These are phyloP conservation scores for Selenicereus undatus DNA, from an alignment of 148 eudicot species.

Conservation along the genomic window DNA sequence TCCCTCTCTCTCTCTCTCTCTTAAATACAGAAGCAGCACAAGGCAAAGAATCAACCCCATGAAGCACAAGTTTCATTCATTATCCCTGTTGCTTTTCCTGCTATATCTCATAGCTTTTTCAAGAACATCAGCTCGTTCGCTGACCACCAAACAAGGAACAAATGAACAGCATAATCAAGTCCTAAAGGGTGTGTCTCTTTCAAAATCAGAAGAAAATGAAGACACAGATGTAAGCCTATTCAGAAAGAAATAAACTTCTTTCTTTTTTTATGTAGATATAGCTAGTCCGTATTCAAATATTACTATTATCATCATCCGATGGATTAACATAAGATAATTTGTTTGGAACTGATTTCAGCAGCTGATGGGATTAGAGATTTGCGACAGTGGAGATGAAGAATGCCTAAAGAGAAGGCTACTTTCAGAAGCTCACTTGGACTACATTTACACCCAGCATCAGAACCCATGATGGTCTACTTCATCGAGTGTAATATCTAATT, in stretches of 20 bases:
- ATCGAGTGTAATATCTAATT: not conserved
- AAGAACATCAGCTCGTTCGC: slow-evolving; percentile 18
- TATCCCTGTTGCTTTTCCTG: slow-evolving; percentile 23
- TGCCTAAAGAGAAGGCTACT: slow-evolving; percentile 40
- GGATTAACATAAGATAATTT: not conserved
- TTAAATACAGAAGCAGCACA: not conserved
- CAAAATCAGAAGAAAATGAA: slow-evolving; percentile 12
- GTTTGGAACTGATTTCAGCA: slow-evolving; percentile 18
- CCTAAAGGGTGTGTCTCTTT: slow-evolving; percentile 11
- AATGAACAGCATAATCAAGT: slow-evolving; percentile 11
- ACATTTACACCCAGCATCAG: slow-evolving; percentile 52
- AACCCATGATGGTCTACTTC: slow-evolving; percentile 20
- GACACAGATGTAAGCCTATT: slow-evolving; percentile 26
- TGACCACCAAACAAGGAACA: slow-evolving; percentile 11
- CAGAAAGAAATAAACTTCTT: too few relatives aligned
- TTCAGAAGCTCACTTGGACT: slow-evolving; percentile 52
- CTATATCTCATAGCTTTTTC: slow-evolving; percentile 14
- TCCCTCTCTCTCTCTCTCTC: slow-evolving; percentile 12
- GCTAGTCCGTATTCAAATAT: not conserved
- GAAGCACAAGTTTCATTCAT: slow-evolving; percentile 21
- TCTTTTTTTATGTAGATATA: too few relatives aligned
- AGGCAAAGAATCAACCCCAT: slow-evolving; percentile 16
- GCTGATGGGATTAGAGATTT: slow-evolving; percentile 43
- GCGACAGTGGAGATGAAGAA: slow-evolving; percentile 42
- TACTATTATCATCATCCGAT: not conserved